Conservation (phyloP, 2,329 filamentous ascomycete species). For the Monilinia fructicola region DNA sequence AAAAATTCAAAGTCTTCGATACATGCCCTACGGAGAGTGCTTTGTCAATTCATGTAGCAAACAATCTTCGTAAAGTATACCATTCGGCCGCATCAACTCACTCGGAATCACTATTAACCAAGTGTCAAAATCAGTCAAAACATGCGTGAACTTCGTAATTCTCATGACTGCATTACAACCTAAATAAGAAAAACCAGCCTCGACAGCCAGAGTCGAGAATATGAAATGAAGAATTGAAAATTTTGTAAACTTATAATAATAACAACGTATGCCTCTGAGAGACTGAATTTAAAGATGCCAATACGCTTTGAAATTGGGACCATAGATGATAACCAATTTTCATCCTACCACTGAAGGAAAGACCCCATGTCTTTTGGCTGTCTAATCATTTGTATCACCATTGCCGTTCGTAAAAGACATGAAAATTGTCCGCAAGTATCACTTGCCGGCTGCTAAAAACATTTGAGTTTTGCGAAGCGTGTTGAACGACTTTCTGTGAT, state of each 20-base stretch:
- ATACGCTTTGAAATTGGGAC: not conserved
- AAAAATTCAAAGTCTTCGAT: not conserved
- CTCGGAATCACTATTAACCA: not conserved
- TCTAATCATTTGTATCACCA: not conserved
- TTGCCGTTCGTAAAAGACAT: not conserved
- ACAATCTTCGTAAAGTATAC: not conserved
- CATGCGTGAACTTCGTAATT: slow-evolving; percentile 7
- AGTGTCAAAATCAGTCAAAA: slow-evolving; percentile 2
- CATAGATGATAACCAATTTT: not conserved
- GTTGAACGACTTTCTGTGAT: not conserved
- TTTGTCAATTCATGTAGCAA: not conserved
- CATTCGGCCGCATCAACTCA: not conserved
- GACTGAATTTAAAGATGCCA: not conserved
- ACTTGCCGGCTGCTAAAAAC: not conserved
- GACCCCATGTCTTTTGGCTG: slow-evolving; percentile 2
- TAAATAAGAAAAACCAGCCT: not conserved
- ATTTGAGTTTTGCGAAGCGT: not conserved
- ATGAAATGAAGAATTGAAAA: slow-evolving; percentile 6
- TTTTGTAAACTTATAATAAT: slow-evolving; percentile 1
- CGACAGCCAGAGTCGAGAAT: not conserved
- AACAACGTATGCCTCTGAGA: not conserved
- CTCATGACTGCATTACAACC: slow-evolving; percentile 21
- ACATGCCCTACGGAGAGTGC: no score
- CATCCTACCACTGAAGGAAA: not conserved
- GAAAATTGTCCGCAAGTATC: not conserved